Evolutionary conservation across 2,329 filamentous ascomycete species (phyloP).

Genomic region (Colletotrichum siamense): DNA sequence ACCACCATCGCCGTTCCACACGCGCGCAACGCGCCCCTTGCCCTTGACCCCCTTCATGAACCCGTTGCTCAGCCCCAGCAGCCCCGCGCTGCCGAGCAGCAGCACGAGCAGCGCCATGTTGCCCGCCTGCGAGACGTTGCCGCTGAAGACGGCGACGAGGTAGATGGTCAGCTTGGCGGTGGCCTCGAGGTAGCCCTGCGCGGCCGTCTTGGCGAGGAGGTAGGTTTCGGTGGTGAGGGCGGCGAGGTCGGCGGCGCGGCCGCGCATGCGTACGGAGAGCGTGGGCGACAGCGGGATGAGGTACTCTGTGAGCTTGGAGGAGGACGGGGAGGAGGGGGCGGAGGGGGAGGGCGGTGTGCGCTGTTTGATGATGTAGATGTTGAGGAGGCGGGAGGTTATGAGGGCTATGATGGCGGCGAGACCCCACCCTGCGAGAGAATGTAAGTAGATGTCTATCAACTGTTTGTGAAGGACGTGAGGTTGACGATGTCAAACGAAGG

Average conservation of each 20-base stretch:
- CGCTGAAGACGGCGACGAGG: constrained; percentile 58
- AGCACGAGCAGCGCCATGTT: constrained; percentile 56
- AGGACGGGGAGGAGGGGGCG: background rate
- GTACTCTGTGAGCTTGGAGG: constrained; percentile 45
- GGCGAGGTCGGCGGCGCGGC: constrained; percentile 60
- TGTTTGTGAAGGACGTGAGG: too few relatives aligned
- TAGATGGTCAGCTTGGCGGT: constrained; percentile 63
- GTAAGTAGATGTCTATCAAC: constrained; percentile 22
- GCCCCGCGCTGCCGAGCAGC: constrained; percentile 55
- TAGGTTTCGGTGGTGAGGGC: constrained; percentile 64
- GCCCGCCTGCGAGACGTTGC: constrained; percentile 59
- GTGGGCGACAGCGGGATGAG: constrained; percentile 58
- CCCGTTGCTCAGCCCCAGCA: constrained; percentile 61
- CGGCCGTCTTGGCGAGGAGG: constrained; percentile 55
- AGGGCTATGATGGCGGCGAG: constrained; percentile 52
- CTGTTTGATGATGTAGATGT: constrained; percentile 61
- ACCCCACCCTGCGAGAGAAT: constrained; percentile 45
- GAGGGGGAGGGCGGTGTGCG: constrained; percentile 35
- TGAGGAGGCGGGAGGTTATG: constrained; percentile 59
- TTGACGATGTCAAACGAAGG: too few relatives aligned
- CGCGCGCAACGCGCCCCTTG: constrained; percentile 51
- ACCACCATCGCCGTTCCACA: background rate
- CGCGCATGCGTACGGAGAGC: constrained; percentile 57
- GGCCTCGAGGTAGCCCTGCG: constrained; percentile 58
- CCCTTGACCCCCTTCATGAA: constrained; percentile 53